Evolutionary conservation across 768 basidiomycete species (phyloP), one percentile per base, ranked within the genome.

Genomic region (Psilocybe azurescens): DNA sequence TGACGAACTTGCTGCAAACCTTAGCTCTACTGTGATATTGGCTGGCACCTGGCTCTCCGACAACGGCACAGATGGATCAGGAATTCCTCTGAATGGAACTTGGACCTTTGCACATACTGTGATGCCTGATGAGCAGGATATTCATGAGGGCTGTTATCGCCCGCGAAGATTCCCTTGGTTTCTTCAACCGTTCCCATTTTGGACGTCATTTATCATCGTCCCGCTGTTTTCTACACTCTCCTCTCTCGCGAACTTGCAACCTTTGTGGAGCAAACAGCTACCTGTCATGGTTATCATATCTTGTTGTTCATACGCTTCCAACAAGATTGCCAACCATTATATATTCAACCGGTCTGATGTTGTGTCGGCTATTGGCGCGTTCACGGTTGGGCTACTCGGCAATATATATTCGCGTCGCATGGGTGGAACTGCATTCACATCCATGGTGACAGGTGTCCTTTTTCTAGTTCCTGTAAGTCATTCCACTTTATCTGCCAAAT

Each of bases 401-500:
- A 94, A 94, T 68, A 74, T 90, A 1, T 94, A 94, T 73, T 94
- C 93, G 44, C 82, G 93, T 50, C 86, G 85, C 71, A 89, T 91
- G 83, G 85, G 89, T 7, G 93, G 93, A 7, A 94, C 93, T 3
- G 93, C 93, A 18, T 95, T 95, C 75, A 93, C 93, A 9, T 88
- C 88, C 2, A 95, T 95, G 94, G 91, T 94, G 44, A 91, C 93
- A 28, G 93, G 93, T 41, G 92, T 95, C 5, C 73, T 94, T 64
- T 93, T 95, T 75, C 78, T 95, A 62, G 92, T 95, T 28, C 94
- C 94, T 11, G 93, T 94, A 72, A 73, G 89, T 82, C 18, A 66
- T 38, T 49, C 8, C 20, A 5, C 2, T 28, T 18, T 14, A 3
- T 18, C 3, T 9, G 28, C 14, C 36, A 11, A 33, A 24, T 55